Evolutionary conservation across 176 grass and related monocot species (phyloP), one percentile per base, ranked within the genome.

Genomic region (Pharus latifolius): DNA sequence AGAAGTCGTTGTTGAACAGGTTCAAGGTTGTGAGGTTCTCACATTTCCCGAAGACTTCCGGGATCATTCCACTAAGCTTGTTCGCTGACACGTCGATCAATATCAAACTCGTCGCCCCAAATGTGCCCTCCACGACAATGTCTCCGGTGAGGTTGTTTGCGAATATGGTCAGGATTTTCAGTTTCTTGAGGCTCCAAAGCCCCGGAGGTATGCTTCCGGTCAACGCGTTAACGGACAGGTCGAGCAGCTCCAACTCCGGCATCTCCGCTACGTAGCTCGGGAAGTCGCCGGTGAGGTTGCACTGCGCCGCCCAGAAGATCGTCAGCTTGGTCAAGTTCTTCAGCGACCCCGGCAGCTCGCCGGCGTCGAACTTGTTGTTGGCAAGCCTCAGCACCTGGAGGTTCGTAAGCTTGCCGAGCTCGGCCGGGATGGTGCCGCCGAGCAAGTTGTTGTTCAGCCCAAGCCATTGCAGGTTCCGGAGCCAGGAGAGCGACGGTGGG

Each of bases 141-240:
- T 67, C 30, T 2, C 83, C 84, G 12, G 63, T 49, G 16, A 90
- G 5, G 0, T 45, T 78, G 60, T 93, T 98, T 0, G 1, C 0
- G 7, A 0, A 46, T 0, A 88, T 6, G 68, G 1, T 7, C 33
- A 98, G 38, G 4, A 0, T 0, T 9, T 60, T 4, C 65, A 98
- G 42, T 4, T 73, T 93, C 29, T n/a, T 43, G 2, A 98, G 59
- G 53, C 10, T 77, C 94, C 94, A 98, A 11, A 98, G 23, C 15
- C 37, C 61, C 6, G 74, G 34, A 20, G 92, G 92, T 25, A 96
- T 82, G 6, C 57, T 77, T 28, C 88, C 93, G 10, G 27, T 63
- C 4, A 96, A 64, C 12, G 13, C 10, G 49, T 92, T 96, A 0
- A 0, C 0, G 2, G 65, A 7, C 19, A 96, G 69, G 26, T 77